phyloP scores from a whole-genome alignment of 306 rosid genomes.

The Fragaria ananassa region DNA sequence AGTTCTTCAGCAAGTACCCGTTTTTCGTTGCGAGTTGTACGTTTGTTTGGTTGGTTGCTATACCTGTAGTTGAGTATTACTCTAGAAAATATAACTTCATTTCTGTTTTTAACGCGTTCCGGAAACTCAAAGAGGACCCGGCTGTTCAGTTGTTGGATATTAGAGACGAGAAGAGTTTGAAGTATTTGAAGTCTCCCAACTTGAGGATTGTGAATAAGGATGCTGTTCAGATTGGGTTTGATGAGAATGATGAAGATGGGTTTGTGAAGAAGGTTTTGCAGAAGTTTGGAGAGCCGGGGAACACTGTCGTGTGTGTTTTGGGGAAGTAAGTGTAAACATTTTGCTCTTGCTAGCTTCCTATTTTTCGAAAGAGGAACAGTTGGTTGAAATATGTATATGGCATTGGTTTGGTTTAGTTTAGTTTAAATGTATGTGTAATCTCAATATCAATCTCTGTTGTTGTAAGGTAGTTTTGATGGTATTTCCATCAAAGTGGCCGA shows the following conservation, averaged over 20 bases:
- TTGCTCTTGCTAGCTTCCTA: background rate
- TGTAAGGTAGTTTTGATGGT: slow-evolving; percentile 94
- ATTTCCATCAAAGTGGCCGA: slow-evolving; percentile 88
- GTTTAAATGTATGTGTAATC: slow-evolving; percentile 9
- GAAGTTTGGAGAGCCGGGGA: slow-evolving; percentile 47
- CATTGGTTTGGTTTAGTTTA: slow-evolving; percentile 13
- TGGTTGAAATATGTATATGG: no score
- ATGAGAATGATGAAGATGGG: slow-evolving; percentile 61
- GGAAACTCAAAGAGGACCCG: slow-evolving; percentile 63
- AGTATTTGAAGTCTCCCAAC: slow-evolving; percentile 60
- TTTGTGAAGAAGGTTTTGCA: slow-evolving; percentile 62
- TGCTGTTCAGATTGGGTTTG: slow-evolving; percentile 52
- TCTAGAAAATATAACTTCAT: slow-evolving; percentile 66
- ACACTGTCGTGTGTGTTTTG: slow-evolving; percentile 57
- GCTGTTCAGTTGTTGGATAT: slow-evolving; percentile 68
- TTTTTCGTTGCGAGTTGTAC: slow-evolving; percentile 80
- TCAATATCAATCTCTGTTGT: slow-evolving; percentile 43
- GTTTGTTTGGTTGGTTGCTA: slow-evolving; percentile 71
- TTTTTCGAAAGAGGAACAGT: background rate
- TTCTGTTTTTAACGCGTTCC: slow-evolving; percentile 70
- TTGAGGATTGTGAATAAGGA: slow-evolving; percentile 69
- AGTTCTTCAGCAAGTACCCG: slow-evolving; percentile 64
- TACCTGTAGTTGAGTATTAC: slow-evolving; percentile 58
- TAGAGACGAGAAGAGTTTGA: slow-evolving; percentile 60
- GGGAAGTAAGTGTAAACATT: slow-evolving; percentile 55